Evolutionary conservation across 306 rosid genomes (phyloP), one percentile per base, ranked within the genome.

Genomic region (Pueraria montana): DNA sequence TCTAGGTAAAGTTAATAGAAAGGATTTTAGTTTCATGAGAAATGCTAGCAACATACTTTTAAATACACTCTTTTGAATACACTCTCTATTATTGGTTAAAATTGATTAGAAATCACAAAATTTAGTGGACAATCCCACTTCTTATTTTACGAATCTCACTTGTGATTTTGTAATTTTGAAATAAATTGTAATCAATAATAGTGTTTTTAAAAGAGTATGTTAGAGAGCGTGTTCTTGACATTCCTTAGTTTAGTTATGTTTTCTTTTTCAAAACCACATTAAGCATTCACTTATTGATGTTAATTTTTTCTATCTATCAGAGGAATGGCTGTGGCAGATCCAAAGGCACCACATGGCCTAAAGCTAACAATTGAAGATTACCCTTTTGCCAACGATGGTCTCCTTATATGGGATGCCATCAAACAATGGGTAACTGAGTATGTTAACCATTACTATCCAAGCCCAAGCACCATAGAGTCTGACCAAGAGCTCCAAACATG

Each of bases 361-460:
- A 59, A 59, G 36, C 66, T 59, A 23, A 12, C 66, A 59, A 59
- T 59, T 24, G 66, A 59, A 24, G 66, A 59, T 0, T 59, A 59
- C 36, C 66, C 66, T 59, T 59, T 59, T 24, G 66, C 66, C n/a
- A 59, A 24, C 11, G 66, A 59, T 59, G 66, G 66, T 24, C 66
- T 59, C 8, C 66, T 59, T 1, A 24, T 59, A 59, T 59, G 66
- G 66, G 66, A 59, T 59, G 66, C 80, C 50, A 42, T 85, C 0
- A 81, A 81, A 24, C 23, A 62, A 3, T 85, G 88, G 88, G 68
- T 81, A 13, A 77, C 80, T 18, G 80, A 71, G 10, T 85, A 81
- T 71, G 83, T 81, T 4, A 62, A 18, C 63, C 85, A 81, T 40
- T 85, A 85, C 72, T 81, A 85, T 27, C 88, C 88, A 14, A 56